Percentiles rank a stretch among this genome's conserved stretches.
phyloP scores from a whole-genome alignment of 805 yeast genomes.

The Pichia phayaonensis region DNA sequence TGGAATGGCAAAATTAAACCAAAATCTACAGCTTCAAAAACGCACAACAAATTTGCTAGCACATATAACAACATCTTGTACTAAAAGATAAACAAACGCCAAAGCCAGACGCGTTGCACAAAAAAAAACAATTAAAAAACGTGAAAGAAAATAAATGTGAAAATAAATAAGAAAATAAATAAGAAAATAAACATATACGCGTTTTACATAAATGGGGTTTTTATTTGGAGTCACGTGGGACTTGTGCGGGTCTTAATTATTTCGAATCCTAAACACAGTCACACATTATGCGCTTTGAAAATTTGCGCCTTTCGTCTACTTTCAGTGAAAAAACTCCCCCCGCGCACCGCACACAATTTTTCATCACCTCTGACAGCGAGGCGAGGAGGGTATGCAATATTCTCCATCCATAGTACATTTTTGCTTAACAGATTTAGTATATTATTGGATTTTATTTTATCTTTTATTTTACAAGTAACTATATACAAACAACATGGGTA shows the following conservation, averaged over 20 bases:
- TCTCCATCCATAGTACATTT: not conserved
- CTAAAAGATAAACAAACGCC: not conserved
- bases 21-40: not conserved
- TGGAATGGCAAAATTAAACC: not conserved
- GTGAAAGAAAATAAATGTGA: not conserved
- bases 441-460: not conserved
- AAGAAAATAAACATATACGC: too few relatives aligned
- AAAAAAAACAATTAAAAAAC: not conserved
- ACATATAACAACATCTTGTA: not conserved
- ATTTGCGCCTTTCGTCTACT: not conserved
- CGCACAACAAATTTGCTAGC: not conserved
- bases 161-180: not conserved
- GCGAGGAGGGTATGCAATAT: not conserved
- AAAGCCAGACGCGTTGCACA: not conserved
- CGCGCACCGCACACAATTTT: not conserved
- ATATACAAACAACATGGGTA: constrained; percentile 50
- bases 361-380: not conserved
- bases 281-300: not conserved
- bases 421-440: too few relatives aligned
- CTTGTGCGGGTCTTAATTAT: not conserved
- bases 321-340: not conserved
- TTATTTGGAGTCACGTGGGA: not conserved
- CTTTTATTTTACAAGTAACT: not conserved
- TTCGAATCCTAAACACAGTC: too few relatives aligned
- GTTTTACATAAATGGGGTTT: not conserved